Conservation (phyloP, 169 alveolate species). For the Ichthyophthirius multifiliis region DNA sequence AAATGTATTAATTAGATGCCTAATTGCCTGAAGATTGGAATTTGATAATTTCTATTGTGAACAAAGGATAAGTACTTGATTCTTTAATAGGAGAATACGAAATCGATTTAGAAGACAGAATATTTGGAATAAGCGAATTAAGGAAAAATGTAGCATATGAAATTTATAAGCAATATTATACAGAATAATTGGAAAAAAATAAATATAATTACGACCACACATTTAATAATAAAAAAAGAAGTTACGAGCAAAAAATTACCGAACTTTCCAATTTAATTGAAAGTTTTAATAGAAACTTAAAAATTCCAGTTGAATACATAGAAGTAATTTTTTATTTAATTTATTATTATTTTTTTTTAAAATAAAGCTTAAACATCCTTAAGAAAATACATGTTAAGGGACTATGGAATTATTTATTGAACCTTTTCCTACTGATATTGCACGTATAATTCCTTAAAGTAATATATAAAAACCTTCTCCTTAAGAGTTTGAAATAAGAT, state of each 20-base stretch:
- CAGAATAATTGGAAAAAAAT: slow-evolving; percentile 26
- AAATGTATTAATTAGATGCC: slow-evolving; percentile 71
- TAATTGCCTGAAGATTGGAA: slow-evolving; percentile 79
- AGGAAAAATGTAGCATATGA: slow-evolving; percentile 16
- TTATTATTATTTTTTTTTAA: too few species aligned
- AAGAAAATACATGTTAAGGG: slow-evolving; percentile 72
- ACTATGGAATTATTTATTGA: slow-evolving; percentile 81
- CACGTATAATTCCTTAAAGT: slow-evolving; percentile 55
- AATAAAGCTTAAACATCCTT: slow-evolving; percentile 44
- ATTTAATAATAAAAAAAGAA: slow-evolving; percentile 19
- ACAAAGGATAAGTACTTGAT: slow-evolving; percentile 49
- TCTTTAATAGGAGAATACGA: slow-evolving; percentile 67
- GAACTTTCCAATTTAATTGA: slow-evolving; percentile 12
- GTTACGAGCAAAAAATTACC: slow-evolving; percentile 30
- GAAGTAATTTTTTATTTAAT: slow-evolving; percentile 29
- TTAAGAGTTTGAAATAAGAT: slow-evolving; percentile 75
- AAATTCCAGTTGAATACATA: slow-evolving; percentile 74
- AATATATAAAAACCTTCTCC: slow-evolving; percentile 55
- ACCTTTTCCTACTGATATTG: slow-evolving; percentile 63
- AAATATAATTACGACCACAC: slow-evolving; percentile 26
- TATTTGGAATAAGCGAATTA: slow-evolving; percentile 15
- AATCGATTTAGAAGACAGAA: slow-evolving; percentile 82
- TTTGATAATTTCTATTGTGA: slow-evolving; percentile 48
- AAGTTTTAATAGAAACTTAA: slow-evolving; percentile 35
- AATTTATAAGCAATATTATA: slow-evolving; percentile 25